Evolutionary conservation across 495 filamentous ascomycete species (phyloP).

Genomic region (Xylaria nigripes): DNA sequence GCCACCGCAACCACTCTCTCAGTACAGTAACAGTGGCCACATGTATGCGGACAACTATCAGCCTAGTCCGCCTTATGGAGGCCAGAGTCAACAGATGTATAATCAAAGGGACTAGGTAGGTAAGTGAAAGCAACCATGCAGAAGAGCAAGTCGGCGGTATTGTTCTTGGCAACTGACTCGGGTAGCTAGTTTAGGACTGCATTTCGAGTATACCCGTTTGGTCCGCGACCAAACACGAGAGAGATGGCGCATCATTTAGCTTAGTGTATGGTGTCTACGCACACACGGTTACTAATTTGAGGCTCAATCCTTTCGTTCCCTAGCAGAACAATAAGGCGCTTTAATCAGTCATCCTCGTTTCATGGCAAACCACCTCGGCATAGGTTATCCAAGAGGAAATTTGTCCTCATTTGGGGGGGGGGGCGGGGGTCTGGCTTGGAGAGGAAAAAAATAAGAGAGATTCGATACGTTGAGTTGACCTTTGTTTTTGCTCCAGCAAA

Average conservation of each 20-base stretch:
- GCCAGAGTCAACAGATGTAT: slow-evolving; percentile 62
- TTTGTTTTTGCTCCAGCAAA: slow-evolving; percentile 4
- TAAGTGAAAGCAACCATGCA: slow-evolving; percentile 2
- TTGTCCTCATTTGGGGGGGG: neutral
- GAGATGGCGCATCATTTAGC: neutral
- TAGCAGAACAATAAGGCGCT: neutral
- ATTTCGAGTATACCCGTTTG: neutral
- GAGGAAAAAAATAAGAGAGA: neutral
- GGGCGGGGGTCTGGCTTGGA: neutral
- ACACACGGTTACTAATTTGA: slow-evolving; percentile 3
- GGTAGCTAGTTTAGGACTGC: neutral
- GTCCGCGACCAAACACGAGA: neutral
- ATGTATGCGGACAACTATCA: slow-evolving; percentile 49
- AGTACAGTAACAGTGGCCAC: slow-evolving; percentile 49
- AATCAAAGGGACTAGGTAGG: slow-evolving; percentile 54
- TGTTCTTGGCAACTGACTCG: neutral
- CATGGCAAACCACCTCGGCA: neutral
- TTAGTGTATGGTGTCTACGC: slow-evolving; percentile 7
- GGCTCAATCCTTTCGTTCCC: slow-evolving; percentile 1
- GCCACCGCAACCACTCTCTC: slow-evolving; percentile 50
- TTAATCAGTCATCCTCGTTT: slow-evolving; percentile 5
- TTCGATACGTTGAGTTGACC: slow-evolving; percentile 9
- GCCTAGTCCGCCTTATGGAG: slow-evolving; percentile 68
- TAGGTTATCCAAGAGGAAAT: neutral
- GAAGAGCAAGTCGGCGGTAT: neutral